These are phyloP conservation scores for Heterobasidion annosum DNA, from an alignment of 1,284 basidiomycete genomes.

Conservation along the genomic window DNA sequence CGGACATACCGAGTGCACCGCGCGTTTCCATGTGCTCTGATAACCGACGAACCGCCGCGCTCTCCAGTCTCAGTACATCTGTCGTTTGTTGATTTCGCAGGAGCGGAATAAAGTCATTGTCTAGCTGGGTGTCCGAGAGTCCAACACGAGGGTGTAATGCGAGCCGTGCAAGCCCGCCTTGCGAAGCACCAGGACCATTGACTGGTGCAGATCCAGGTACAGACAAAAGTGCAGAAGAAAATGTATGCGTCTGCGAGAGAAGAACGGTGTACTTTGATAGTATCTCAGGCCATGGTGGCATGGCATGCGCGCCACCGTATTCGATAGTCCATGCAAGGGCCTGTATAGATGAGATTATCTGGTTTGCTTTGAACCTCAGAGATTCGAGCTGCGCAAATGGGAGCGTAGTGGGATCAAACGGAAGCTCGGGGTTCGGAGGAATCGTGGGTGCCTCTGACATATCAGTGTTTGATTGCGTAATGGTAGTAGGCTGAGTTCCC, in stretches of 20 bases:
- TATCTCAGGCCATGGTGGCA: conserved; percentile 76
- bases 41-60: conserved; percentile 57
- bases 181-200: conserved; percentile 16
- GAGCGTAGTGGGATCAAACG: background rate
- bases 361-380: conserved; percentile 60
- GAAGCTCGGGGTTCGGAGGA: background rate
- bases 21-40: conserved; percentile 55
- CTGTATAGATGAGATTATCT: conserved; percentile 68
- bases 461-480: background rate
- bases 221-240: conserved; percentile 44
- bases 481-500: background rate
- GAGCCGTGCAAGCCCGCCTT: conserved; percentile 47
- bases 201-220: conserved; percentile 7
- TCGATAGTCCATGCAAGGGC: conserved; percentile 56
- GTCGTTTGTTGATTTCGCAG: conserved; percentile 69
- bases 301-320: conserved; percentile 36
- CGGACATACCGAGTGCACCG: conserved; percentile 42
- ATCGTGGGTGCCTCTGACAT: background rate
- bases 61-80: conserved; percentile 61
- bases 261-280: conserved; percentile 76
- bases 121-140: conserved; percentile 57
- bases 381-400: conserved; percentile 54
- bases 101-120: conserved; percentile 61
- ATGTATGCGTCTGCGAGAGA: conserved; percentile 68
- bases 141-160: conserved; percentile 50